These are phyloP conservation scores for Phaeosphaeria sp. DNA, from an alignment of 2,329 filamentous ascomycete genomes.

Conservation along the genomic window DNA sequence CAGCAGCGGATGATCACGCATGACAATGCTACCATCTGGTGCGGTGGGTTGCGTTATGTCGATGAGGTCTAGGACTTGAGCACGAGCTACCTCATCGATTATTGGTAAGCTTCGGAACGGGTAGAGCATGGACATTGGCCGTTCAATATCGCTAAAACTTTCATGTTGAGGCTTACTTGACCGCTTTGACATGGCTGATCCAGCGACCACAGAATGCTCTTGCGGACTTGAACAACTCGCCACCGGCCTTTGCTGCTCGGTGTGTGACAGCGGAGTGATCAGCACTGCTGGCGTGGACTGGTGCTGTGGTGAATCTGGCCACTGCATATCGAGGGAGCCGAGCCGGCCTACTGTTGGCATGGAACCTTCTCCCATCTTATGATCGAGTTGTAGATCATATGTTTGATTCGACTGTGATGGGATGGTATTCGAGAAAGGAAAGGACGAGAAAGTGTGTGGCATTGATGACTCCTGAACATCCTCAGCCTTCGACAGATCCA, in stretches of 20 bases:
- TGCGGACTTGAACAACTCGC: not conserved
- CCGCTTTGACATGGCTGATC: not conserved
- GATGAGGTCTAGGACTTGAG: constrained; percentile 58
- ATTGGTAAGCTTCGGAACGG: constrained; percentile 38
- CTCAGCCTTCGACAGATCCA: constrained; percentile 42
- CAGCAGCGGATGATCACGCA: constrained; percentile 59
- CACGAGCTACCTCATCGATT: constrained; percentile 52
- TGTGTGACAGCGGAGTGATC: constrained; percentile 27
- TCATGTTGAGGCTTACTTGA: not conserved
- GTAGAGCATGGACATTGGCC: constrained; percentile 43
- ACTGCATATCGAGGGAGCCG: constrained; percentile 29
- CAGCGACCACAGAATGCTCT: not conserved
- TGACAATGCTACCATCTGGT: constrained; percentile 56
- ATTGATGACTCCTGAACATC: constrained; percentile 23
- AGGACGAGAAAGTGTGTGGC: constrained; percentile 29
- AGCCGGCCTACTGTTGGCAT: constrained; percentile 28
- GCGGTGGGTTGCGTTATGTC: constrained; percentile 57
- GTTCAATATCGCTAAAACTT: constrained; percentile 32
- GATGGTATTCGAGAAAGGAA: constrained; percentile 23
- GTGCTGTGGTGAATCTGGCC: constrained; percentile 29
- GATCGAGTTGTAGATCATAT: constrained; percentile 34
- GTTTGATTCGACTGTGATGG: constrained; percentile 27
- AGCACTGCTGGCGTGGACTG: constrained; percentile 18
- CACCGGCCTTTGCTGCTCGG: constrained; percentile 5
- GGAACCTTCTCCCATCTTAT: constrained; percentile 26